Base-by-base conservation (phyloP, 2,329 filamentous ascomycete species). In the Didymella sp. region DNA sequence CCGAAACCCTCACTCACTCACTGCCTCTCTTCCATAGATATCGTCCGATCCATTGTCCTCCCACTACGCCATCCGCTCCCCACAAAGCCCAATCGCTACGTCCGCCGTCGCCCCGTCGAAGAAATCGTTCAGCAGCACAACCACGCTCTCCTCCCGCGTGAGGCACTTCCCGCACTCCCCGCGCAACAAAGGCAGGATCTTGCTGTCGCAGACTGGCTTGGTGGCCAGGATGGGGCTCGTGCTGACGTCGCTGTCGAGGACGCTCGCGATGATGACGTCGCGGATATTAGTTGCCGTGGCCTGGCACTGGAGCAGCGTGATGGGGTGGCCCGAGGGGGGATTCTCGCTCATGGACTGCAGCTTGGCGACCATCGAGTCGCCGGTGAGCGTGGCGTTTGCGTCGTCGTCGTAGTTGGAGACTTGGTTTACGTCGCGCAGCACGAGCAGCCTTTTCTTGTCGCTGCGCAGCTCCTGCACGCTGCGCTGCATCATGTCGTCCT, bases 51-150 rank as follows among this genome's bases (percentile, higher is more conserved):
- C 28, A 8, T 9, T 9, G 8, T 30, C 28, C 7, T 30, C 6
- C 6, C 6, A 1, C 33, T 37, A 38, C 9, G 2, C 35, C 19
- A 81, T 50, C 56, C 79, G 70, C 58, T 77, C 69, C 48, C 63
- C 66, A 59, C 75, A 79, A 61, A 80, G 63, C 56, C 73, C 68
- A 53, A 82, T 70, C 6, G 76, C 77, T 6, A 81, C 75, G 72
- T 83, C 79, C 3, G 77, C 77, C 19, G 80, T 82, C 21, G 74
- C 81, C 0, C 81, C 81, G 61, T 83, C 81, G 42, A 83, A 76
- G 59, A 82, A 84, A 56, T 84, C 82, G 71, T 84, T 83, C 56
- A 73, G 13, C 72, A 83, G 75, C 17, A 81, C 69, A 3, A 82
- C 78, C 0, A 83, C 74, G 2, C 79, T 66, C 43, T 78, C 69